A percentile compares a stretch with the other conserved stretches of the same genome.
Conservation (phyloP, 2,329 filamentous ascomycete species). For the Colletotrichum costaricense region DNA sequence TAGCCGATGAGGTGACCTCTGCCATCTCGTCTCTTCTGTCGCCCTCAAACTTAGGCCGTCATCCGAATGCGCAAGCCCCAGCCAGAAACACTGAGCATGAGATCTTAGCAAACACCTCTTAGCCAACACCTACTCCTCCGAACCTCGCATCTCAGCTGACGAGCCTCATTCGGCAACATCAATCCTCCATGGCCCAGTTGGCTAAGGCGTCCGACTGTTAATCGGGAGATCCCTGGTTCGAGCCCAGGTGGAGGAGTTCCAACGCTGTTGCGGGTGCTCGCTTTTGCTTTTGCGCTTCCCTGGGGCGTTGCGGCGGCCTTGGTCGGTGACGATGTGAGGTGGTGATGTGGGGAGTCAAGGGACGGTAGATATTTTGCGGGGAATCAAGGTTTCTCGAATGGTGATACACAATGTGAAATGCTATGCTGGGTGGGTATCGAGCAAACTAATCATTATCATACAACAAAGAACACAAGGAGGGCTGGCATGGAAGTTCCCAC, state of each 20-base stretch:
- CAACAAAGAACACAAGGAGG: background rate
- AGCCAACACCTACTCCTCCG: background rate
- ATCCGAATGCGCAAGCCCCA: background rate
- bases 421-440: slow-evolving; percentile 3
- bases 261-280: background rate
- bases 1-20: background rate
- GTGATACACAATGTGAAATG: background rate
- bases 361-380: background rate
- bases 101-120: background rate
- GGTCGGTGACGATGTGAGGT: background rate
- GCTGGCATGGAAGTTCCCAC: background rate
- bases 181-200: slow-evolving; percentile 9
- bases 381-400: background rate
- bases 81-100: background rate
- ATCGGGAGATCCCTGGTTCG: slow-evolving; percentile 8
- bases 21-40: background rate
- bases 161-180: background rate
- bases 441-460: background rate
- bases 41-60: background rate
- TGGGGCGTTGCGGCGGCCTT: background rate
- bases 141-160: background rate
- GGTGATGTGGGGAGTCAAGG: background rate
- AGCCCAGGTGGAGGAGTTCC: background rate
- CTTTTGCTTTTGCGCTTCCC: background rate
- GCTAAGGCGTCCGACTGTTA: slow-evolving; percentile 9